Conservation (phyloP, 2,329 filamentous ascomycete species). For the Didymella exigua region DNA sequence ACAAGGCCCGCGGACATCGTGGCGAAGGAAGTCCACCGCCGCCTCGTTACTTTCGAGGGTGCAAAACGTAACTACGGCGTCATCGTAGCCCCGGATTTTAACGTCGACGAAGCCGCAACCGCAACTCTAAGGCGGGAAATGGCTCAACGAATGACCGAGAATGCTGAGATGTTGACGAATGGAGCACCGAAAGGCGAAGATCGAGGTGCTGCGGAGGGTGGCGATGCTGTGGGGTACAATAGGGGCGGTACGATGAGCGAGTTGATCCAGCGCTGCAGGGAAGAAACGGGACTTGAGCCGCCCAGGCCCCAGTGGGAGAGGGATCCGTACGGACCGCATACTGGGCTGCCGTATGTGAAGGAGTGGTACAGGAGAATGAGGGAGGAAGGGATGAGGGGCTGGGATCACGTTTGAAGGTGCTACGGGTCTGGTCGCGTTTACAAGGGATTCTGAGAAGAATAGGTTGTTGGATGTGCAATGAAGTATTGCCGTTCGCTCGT, state of each 20-base stretch:
- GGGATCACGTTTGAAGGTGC: slow-evolving; percentile 20
- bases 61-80: slow-evolving; percentile 55
- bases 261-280: slow-evolving; percentile 44
- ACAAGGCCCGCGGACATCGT: slow-evolving; percentile 53
- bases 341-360: slow-evolving; percentile 51
- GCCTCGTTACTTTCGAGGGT: slow-evolving; percentile 52
- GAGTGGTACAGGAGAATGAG: slow-evolving; percentile 52
- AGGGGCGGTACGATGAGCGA: slow-evolving; percentile 52
- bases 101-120: slow-evolving; percentile 48
- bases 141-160: not conserved
- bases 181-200: not conserved
- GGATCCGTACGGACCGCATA: slow-evolving; percentile 55
- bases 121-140: slow-evolving; percentile 44
- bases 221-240: slow-evolving; percentile 45
- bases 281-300: slow-evolving; percentile 52
- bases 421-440: not conserved
- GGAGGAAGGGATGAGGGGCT: slow-evolving; percentile 28
- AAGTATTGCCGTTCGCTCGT: not conserved
- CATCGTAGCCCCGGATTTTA: slow-evolving; percentile 48
- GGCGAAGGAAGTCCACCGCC: slow-evolving; percentile 54
- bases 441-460: not conserved
- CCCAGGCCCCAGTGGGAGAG: slow-evolving; percentile 54
- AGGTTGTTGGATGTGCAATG: not conserved
- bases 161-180: slow-evolving; percentile 21
- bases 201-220: not conserved